Conservation (phyloP, 2,329 filamentous ascomycete genomes). For the Penicillium frequentans region DNA sequence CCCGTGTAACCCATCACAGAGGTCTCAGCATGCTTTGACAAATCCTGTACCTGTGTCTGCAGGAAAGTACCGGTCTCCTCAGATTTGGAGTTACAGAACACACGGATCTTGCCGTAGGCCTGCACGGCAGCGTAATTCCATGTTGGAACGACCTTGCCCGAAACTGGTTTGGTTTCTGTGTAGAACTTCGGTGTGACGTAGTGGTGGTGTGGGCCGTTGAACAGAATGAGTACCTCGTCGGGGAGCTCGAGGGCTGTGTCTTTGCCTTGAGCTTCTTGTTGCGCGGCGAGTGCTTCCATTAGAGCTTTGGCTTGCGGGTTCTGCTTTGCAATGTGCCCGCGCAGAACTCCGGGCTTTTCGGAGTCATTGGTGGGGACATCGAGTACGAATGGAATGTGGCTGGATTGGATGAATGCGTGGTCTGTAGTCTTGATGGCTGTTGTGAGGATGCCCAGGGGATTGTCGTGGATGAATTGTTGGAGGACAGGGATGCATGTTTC, state of each 20-base stretch:
- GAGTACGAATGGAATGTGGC: conserved; percentile 62
- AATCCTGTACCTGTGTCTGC: conserved; percentile 52
- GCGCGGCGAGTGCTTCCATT: conserved; percentile 46
- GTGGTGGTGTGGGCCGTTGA: conserved; percentile 59
- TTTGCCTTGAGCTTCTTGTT: conserved; percentile 16
- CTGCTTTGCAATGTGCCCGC: conserved; percentile 62
- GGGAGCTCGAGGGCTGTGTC: conserved; percentile 25
- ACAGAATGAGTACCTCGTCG: conserved; percentile 63
- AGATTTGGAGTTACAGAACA: conserved; percentile 54
- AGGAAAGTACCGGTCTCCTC: conserved; percentile 52
- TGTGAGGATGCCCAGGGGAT: conserved; percentile 63
- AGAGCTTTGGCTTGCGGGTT: conserved; percentile 67
- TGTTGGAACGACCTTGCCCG: conserved; percentile 66
- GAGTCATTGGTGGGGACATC: conserved; percentile 49
- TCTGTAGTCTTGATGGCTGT: conserved; percentile 57
- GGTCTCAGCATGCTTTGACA: conserved; percentile 54
- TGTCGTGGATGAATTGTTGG: conserved; percentile 57
- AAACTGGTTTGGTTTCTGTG: conserved; percentile 61
- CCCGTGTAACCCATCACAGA: conserved; percentile 58
- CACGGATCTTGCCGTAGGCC: conserved; percentile 58
- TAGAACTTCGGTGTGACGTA: conserved; percentile 72
- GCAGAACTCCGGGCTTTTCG: conserved; percentile 50
- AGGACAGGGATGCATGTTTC: conserved; percentile 53
- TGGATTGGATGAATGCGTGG: conserved; percentile 56
- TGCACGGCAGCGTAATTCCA: conserved; percentile 69